Evolutionary conservation across 169 alveolate genomes (phyloP), one percentile per base, ranked within the genome.

Genomic region (Eimeria tenella): DNA sequence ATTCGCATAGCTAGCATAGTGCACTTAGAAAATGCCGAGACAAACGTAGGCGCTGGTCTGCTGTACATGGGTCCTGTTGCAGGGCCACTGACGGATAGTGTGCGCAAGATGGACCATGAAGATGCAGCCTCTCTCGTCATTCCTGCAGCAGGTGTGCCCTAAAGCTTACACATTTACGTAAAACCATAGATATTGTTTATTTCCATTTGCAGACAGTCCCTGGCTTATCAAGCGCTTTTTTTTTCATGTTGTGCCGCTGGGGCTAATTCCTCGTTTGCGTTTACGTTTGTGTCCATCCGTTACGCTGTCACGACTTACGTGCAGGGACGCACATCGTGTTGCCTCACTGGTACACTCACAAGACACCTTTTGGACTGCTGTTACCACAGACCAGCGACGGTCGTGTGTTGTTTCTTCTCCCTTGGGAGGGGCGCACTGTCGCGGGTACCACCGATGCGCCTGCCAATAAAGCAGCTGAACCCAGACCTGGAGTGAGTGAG

Each of bases 381-480:
- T 97, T 98, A 49, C 99, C 99, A 31, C 95, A 98, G 94, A 98
- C 99, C 15, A 88, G 97, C 53, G 99, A 98, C 93, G 99, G 98
- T 62, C 95, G 99, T 86, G 98, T 98, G 23, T 95, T 98, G n/a
- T 98, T 98, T 91, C 58, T 97, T 15, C 95, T 98, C 4, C 99
- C 99, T 17, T 97, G 99, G 99, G 95, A 94, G 95, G 97, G 95
- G 58, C 86, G 93, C 25, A 96, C 98, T 5, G 81, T 98, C 50
- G 97, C 97, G 23, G 99, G 99, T 31, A 98, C 99, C 3, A 98
- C 99, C 3, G 99, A 98, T 96, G 97, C 94, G 58, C 94, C 94
- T 56, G 97, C 98, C 70, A 97, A 93, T 31, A 65, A 97, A 7
- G 88, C 96, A 75, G 95, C 95, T 74, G 77, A 90, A 88, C 98